Conservation (phyloP, 2,329 filamentous ascomycete genomes). For the Aspergillus sp. region DNA sequence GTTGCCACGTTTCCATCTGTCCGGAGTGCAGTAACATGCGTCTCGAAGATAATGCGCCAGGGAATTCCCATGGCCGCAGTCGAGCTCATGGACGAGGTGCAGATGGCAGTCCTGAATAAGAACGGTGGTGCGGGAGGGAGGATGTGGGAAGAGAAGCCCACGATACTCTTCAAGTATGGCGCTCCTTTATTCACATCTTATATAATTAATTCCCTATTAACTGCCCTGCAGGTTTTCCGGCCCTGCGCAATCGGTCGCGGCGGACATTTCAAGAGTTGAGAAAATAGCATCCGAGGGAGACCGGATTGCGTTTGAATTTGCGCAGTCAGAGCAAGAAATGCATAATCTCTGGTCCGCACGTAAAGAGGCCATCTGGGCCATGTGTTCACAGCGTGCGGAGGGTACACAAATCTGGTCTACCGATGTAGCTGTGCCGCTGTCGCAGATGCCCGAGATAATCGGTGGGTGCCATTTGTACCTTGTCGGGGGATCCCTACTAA, state of each 20-base stretch:
- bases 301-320: slow-evolving; percentile 69
- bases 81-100: slow-evolving; percentile 61
- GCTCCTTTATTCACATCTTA: too few relatives aligned
- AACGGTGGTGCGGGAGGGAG: slow-evolving; percentile 59
- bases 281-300: slow-evolving; percentile 61
- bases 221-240: slow-evolving; percentile 61
- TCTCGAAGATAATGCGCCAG: slow-evolving; percentile 63
- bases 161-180: slow-evolving; percentile 50
- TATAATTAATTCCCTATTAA: slow-evolving; percentile 64
- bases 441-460: slow-evolving; percentile 61
- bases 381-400: slow-evolving; percentile 61
- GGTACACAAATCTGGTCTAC: slow-evolving; percentile 61
- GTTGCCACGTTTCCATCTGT: slow-evolving; percentile 62
- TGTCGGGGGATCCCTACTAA: slow-evolving; percentile 53
- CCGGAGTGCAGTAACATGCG: slow-evolving; percentile 62
- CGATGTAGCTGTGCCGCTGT: slow-evolving; percentile 61
- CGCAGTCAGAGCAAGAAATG: slow-evolving; percentile 53
- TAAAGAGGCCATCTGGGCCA: slow-evolving; percentile 53
- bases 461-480: slow-evolving; percentile 38
- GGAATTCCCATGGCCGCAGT: slow-evolving; percentile 68
- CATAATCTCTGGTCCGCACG: slow-evolving; percentile 59
- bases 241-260: slow-evolving; percentile 69
- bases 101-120: slow-evolving; percentile 67
- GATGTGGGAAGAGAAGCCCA: slow-evolving; percentile 40
- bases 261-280: slow-evolving; percentile 72